Base-by-base conservation (phyloP, 441 rosid genomes). In the Rhodomyrtus psidioides region DNA sequence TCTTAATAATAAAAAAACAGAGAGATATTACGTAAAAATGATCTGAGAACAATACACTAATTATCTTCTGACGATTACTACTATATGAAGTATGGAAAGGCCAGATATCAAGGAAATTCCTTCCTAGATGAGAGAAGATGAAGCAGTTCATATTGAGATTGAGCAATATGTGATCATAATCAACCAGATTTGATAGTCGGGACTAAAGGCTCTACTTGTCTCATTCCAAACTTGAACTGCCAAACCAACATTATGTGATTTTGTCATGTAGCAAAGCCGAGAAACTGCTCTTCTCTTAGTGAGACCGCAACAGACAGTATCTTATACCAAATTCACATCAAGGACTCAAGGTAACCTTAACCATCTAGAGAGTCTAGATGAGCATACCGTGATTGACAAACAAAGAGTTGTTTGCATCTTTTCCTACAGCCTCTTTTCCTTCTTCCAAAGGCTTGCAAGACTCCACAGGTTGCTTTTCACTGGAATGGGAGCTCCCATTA, bases 381-480 rank as follows among this genome's bases (percentile, higher is more conserved):
- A 54, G 84, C 90, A 85, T 88, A 92, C 94, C 94, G 46, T 91
- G 94, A 86, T 94, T 92, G 83, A 93, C 85, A 83, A 90, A 92
- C 39, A 75, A 83, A 49, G 93, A 83, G 81, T 88, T 21, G 53
- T 79, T 87, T 83, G 14, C 87, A 51, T 90, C 91, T 84, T 91
- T 91, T 85, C 89, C 94, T 9, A 75, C 59, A 14, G 88, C 86
- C 84, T 87, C 88, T 44, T 84, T 87, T 85, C 55, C 89, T 87
- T 86, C 86, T 83, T 88, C 86, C 49, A 87, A 84, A 65, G 92
- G 84, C 70, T 85, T 84, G 54, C 91, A 88, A 83, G 87, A 86
- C 81, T 88, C 92, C 44, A 86, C 39, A 17, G 84, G 53, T 58
- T 86, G 90, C 56, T 89, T 91, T 87, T 90, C 92, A 88, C 88